These are phyloP conservation scores for Penicillium maclennaniae DNA, from an alignment of 495 filamentous ascomycete species.

Conservation along the genomic window DNA sequence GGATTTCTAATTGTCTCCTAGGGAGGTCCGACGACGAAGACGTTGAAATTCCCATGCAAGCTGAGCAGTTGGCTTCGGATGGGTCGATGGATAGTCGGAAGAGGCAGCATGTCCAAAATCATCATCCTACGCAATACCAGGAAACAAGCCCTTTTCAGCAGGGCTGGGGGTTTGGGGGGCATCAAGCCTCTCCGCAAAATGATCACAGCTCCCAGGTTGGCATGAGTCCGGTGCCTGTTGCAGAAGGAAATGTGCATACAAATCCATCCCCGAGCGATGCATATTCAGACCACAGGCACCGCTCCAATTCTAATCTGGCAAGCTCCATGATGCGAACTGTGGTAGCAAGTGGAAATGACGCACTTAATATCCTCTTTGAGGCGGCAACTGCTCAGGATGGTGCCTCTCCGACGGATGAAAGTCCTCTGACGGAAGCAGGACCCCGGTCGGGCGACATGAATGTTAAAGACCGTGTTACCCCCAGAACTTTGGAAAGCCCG, in stretches of 20 bases:
- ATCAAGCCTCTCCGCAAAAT: slow-evolving; percentile 13
- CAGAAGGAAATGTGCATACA: slow-evolving; percentile 5
- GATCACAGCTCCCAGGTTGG: slow-evolving; percentile 10
- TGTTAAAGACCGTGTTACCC: slow-evolving; percentile 11
- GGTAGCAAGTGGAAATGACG: slow-evolving; percentile 50
- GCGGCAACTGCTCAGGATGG: slow-evolving; percentile 42
- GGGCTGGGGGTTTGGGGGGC: slow-evolving; percentile 12
- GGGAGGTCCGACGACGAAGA: slow-evolving; percentile 18
- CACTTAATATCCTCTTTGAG: slow-evolving; percentile 51
- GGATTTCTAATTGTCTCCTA: slow-evolving; percentile 8
- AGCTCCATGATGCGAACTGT: slow-evolving; percentile 49
- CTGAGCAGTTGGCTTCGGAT: slow-evolving; percentile 2
- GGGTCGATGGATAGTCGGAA: slow-evolving; percentile 2
- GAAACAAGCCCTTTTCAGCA: slow-evolving; percentile 16
- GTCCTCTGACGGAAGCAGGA: slow-evolving; percentile 8
- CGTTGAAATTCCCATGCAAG: slow-evolving; percentile 8
- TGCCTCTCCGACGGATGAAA: slow-evolving; percentile 12
- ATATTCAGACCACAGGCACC: slow-evolving; percentile 22
- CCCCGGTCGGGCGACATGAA: slow-evolving; percentile 10
- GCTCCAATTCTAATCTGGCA: slow-evolving; percentile 33
- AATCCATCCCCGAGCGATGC: slow-evolving; percentile 11
- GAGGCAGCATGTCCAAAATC: slow-evolving; percentile 1
- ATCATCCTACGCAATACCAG: slow-evolving; percentile 11
- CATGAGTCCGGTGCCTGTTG: slow-evolving; percentile 8
- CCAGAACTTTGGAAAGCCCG: slow-evolving; percentile 17